phyloP scores from a whole-genome alignment of 495 filamentous ascomycete species.

The Letharia lupina region DNA sequence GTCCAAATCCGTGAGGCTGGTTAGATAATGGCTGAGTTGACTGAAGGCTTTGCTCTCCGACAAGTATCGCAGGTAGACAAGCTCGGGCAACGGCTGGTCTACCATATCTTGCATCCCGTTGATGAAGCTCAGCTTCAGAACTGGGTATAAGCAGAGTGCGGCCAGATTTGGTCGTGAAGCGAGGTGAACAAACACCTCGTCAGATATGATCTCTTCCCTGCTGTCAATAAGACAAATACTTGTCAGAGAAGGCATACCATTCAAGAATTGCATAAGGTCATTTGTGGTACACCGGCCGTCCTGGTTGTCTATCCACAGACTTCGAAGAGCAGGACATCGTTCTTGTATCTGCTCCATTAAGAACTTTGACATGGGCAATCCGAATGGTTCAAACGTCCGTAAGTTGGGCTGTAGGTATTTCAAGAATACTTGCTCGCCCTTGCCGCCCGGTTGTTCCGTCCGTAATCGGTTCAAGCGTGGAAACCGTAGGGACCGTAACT shows the following conservation, averaged over 20 bases:
- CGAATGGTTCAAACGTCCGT: background rate
- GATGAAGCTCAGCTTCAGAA: background rate
- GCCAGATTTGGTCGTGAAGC: background rate
- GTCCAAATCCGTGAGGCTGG: background rate
- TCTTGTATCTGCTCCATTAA: background rate
- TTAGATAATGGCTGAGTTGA: background rate
- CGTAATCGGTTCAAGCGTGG: background rate
- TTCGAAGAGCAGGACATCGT: background rate
- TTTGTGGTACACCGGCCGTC: no score
- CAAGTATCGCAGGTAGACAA: background rate
- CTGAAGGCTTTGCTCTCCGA: background rate
- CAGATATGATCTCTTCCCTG: background rate
- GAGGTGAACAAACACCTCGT: background rate
- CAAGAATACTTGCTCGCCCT: background rate
- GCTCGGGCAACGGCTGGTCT: background rate
- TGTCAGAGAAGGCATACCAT: background rate
- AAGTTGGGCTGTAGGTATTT: background rate
- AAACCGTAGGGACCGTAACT: background rate
- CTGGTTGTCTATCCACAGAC: rapidly evolving
- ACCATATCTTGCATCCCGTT: background rate
- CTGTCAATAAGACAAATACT: background rate
- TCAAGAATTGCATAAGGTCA: background rate
- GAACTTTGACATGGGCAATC: background rate
- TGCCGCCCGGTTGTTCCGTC: background rate
- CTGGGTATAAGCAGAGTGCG: no score